Evolutionary conservation across 805 yeast genomes (phyloP).

Genomic region (Saccharomyces mikatae): DNA sequence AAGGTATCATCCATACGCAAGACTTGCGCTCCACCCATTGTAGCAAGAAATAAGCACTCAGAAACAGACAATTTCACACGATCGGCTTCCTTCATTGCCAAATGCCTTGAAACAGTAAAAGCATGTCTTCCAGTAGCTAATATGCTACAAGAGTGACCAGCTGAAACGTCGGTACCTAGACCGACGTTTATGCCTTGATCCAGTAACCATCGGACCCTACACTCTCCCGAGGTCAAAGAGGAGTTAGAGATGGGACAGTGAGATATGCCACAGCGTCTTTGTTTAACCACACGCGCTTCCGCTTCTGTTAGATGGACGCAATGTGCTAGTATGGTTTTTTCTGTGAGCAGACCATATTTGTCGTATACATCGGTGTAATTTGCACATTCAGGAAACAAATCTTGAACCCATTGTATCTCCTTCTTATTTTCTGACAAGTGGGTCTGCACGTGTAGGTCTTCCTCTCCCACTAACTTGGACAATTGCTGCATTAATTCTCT

Average conservation of each 20-base stretch:
- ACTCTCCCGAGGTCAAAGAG: conserved; percentile 83
- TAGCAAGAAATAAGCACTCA: conserved; percentile 75
- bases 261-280: conserved; percentile 59
- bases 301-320: conserved; percentile 65
- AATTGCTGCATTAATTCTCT: conserved; percentile 52
- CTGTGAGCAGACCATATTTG: conserved; percentile 47
- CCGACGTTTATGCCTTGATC: conserved; percentile 65
- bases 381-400: conserved; percentile 61
- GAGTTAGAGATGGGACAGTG: conserved; percentile 94
- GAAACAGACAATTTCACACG: conserved; percentile 47
- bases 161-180: conserved; percentile 74
- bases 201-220: conserved; percentile 65
- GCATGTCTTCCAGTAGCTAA: conserved; percentile 64
- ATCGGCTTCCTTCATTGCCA: conserved; percentile 44
- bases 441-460: conserved; percentile 69
- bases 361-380: conserved; percentile 75
- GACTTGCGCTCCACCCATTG: conserved; percentile 83
- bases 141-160: conserved; percentile 64
- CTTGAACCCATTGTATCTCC: conserved; percentile 68
- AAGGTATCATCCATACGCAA: conserved; percentile 46
- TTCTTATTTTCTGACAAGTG: conserved; percentile 76
- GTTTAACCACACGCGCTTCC: conserved; percentile 53
- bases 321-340: conserved; percentile 78
- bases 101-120: conserved; percentile 59
- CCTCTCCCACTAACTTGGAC: conserved; percentile 45